Evolutionary conservation across 768 basidiomycete genomes (phyloP).

Genomic region (Tricholomella constricta): DNA sequence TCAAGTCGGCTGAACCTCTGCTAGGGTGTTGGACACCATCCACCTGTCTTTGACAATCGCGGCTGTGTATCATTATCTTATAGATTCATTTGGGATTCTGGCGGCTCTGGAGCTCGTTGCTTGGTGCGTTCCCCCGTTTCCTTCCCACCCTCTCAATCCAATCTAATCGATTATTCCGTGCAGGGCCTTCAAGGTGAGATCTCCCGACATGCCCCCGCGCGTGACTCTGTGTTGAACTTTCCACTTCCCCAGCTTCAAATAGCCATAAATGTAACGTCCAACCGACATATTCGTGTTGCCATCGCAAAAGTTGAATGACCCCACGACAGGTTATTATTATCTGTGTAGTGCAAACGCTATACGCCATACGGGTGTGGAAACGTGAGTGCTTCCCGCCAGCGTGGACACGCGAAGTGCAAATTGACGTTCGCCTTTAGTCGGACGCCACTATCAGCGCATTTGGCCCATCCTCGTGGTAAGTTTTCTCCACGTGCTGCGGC

Average conservation of each 20-base stretch:
- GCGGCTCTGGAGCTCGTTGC: constrained; percentile 12
- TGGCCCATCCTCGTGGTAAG: constrained; percentile 22
- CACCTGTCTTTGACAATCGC: constrained; percentile 27
- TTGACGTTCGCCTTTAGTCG: constrained; percentile 11
- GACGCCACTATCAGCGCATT: constrained; percentile 18
- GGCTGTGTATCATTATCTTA: constrained; percentile 30
- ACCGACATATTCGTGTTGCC: not conserved
- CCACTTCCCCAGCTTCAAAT: constrained; percentile 19
- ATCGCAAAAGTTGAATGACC: not conserved
- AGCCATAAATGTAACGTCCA: constrained; percentile 24
- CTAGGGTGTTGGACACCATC: constrained; percentile 24
- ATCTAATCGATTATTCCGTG: not conserved
- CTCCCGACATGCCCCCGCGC: not conserved
- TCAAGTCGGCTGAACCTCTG: not conserved
- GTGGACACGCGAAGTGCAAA: not conserved
- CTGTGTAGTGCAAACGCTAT: constrained; percentile 30
- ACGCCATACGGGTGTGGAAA: constrained; percentile 31
- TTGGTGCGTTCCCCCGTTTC: constrained; percentile 6
- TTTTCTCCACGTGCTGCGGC: not conserved
- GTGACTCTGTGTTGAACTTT: not conserved
- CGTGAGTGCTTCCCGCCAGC: constrained; percentile 18
- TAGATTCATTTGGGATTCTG: constrained; percentile 24
- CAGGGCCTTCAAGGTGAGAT: constrained; percentile 26
- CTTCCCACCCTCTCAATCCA: not conserved
- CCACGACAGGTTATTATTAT: constrained; percentile 26